Percentiles rank a stretch among this genome's conserved stretches.
Evolutionary conservation across 345 rosid species (phyloP).

Genomic region (Eucalyptus curtisii): DNA sequence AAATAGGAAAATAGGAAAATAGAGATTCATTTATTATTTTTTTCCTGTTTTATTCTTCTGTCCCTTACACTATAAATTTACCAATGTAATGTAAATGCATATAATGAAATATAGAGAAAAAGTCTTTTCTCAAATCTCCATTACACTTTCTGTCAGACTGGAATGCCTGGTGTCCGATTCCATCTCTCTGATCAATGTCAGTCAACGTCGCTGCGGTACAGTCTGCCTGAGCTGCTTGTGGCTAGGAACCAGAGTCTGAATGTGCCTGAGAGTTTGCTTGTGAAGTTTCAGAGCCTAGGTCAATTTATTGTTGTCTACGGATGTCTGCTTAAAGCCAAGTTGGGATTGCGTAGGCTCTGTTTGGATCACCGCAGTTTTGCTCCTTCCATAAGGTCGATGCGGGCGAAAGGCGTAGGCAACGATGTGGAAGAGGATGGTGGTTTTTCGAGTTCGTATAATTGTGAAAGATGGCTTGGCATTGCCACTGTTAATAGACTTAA

Average conservation of each 20-base stretch:
- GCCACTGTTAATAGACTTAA: neutral
- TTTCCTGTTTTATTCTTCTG: too few species aligned
- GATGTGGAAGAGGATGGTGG: neutral
- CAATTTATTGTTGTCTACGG: constrained; percentile 45
- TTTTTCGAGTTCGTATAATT: neutral
- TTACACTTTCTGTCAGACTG: neutral
- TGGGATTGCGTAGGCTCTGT: constrained; percentile 11
- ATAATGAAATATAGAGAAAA: too few species aligned
- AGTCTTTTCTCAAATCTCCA: too few species aligned
- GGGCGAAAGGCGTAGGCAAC: constrained; percentile 1
- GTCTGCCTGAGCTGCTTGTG: constrained; percentile 36
- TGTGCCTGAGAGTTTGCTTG: constrained; percentile 10
- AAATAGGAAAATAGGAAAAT: too few species aligned
- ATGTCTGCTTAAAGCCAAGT: constrained; percentile 9
- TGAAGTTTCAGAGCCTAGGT: constrained; percentile 39
- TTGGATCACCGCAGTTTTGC: constrained; percentile 30
- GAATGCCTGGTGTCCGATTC: constrained; percentile 16
- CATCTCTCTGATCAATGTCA: constrained; percentile 18
- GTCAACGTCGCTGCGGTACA: constrained; percentile 27
- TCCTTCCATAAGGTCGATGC: constrained; percentile 18
- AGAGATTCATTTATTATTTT: too few species aligned
- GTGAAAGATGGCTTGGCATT: constrained; percentile 49
- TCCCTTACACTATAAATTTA: too few species aligned
- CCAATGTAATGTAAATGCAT: too few species aligned
- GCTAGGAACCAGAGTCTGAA: neutral